Evolutionary conservation across 768 basidiomycete genomes (phyloP).

Genomic region (Tricholomella constricta): DNA sequence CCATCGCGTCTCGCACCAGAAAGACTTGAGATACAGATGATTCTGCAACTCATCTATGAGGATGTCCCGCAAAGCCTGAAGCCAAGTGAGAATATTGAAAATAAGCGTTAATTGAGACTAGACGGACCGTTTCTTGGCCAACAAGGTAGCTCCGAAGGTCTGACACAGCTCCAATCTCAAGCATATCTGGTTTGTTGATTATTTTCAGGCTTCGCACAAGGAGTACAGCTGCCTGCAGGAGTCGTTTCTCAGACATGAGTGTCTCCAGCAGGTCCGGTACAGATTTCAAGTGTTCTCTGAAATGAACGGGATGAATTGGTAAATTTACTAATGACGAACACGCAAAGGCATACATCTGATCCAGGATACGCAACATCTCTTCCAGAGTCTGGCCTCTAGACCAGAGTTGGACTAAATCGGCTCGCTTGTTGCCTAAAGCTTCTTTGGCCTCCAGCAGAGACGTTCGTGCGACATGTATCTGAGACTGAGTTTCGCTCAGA

Average conservation of each 20-base stretch:
- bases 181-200: slow-evolving; percentile 90
- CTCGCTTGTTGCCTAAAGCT: slow-evolving; percentile 74
- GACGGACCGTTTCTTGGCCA: slow-evolving; percentile 79
- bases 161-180: slow-evolving; percentile 91
- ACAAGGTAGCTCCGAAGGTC: slow-evolving; percentile 85
- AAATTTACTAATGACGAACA: not conserved
- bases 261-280: slow-evolving; percentile 92
- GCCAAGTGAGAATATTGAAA: not conserved
- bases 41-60: slow-evolving; percentile 93
- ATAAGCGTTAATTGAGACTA: not conserved
- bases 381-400: slow-evolving; percentile 86
- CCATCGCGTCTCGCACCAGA: slow-evolving; percentile 96
- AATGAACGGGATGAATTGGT: slow-evolving; percentile 15
- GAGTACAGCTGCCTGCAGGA: slow-evolving; percentile 85
- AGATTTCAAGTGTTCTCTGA: slow-evolving; percentile 84
- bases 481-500: slow-evolving; percentile 70
- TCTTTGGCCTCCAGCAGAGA: slow-evolving; percentile 81
- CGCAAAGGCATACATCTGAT: slow-evolving; percentile 75
- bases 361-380: slow-evolving; percentile 93
- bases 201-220: slow-evolving; percentile 87
- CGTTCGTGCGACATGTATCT: slow-evolving; percentile 70
- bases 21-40: slow-evolving; percentile 96
- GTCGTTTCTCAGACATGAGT: slow-evolving; percentile 93
- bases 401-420: slow-evolving; percentile 91
- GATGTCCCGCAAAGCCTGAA: slow-evolving; percentile 87